Evolutionary conservation across 176 grass and related monocot genomes (phyloP), one percentile per base, ranked within the genome.

Genomic region (Poa annua): DNA sequence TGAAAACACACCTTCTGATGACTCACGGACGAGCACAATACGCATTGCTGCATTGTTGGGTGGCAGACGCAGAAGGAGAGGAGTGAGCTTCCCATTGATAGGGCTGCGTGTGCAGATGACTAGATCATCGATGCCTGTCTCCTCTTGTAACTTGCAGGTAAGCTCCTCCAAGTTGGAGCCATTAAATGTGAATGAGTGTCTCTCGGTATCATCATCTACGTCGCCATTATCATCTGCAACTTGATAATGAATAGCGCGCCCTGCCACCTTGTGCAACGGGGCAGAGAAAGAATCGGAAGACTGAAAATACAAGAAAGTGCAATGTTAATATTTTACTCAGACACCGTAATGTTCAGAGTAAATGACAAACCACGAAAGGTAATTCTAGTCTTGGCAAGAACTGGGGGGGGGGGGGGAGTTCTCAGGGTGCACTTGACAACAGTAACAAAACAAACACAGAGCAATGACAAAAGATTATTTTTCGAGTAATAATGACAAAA

Each of bases 21-120:
- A 92, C 49, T 88, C 87, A 26, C 19, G 62, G 50, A 99, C 93
- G 6, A 99, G 47, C 48, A 94, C 84, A 45, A 94, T 76, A 54
- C 85, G 83, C 96, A 96, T 93, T 6, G 87, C 80, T 21, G 89
- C 68, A 73, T 99, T 99, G 76, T 99, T 95, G 0, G 93, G 96
- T 49, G 96, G 96, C 35, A 99, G 66, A 26, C 78, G 89, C 19
- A 99, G 77, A 47, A 41, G 91, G 65, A 99, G 91, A 84, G 91
- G 91, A 60, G 51, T 71, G 54, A 99, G 91, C 70, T 92, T 93
- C 7, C 81, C 74, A 19, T 76, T 96, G 85, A 99, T 83, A 41
- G 88, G 84, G 52, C 81, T 99, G 44, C 51, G 86, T 4, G 84
- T 87, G 89, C 96, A 99, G 50, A 96, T 63, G 21, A 99, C 77